Evolutionary conservation across 257 asterid genomes (phyloP).

Genomic region (Cynanchum wilfordii): DNA sequence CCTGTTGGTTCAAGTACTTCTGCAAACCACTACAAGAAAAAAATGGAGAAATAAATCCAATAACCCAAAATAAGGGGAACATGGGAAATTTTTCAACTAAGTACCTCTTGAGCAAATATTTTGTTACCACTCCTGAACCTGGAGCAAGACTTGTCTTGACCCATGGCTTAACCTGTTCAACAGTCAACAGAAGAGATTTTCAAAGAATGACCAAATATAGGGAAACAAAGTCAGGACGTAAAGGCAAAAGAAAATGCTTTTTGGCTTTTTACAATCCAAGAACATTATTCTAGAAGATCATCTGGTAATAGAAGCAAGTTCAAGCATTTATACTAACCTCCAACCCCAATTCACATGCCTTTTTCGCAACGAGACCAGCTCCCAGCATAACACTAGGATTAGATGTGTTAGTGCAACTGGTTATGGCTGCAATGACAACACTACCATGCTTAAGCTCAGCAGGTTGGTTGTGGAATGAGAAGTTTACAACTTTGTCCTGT

Average conservation of each 20-base stretch:
- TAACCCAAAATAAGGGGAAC: not conserved
- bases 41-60: slow-evolving; percentile 12
- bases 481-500: slow-evolving; percentile 72
- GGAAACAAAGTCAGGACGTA: not conserved
- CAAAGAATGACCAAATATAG: not conserved
- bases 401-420: slow-evolving; percentile 94
- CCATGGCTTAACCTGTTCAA: slow-evolving; percentile 90
- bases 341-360: slow-evolving; percentile 83
- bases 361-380: slow-evolving; percentile 95
- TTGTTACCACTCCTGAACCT: slow-evolving; percentile 97
- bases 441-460: slow-evolving; percentile 92
- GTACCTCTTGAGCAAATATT: slow-evolving; percentile 78
- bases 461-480: slow-evolving; percentile 60
- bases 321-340: slow-evolving; percentile 52
- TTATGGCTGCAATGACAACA: slow-evolving; percentile 90
- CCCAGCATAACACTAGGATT: slow-evolving; percentile 99
- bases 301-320: not conserved
- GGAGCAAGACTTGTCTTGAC: slow-evolving; percentile 95
- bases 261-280: not conserved
- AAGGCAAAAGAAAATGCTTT: not conserved
- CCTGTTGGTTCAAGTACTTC: slow-evolving; percentile 79
- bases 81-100: slow-evolving; percentile 2
- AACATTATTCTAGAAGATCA: not conserved
- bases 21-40: slow-evolving; percentile 62
- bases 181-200: slow-evolving; percentile 2